Base-by-base conservation (phyloP, 257 asterid species). In the Nicotiana attenuata region DNA sequence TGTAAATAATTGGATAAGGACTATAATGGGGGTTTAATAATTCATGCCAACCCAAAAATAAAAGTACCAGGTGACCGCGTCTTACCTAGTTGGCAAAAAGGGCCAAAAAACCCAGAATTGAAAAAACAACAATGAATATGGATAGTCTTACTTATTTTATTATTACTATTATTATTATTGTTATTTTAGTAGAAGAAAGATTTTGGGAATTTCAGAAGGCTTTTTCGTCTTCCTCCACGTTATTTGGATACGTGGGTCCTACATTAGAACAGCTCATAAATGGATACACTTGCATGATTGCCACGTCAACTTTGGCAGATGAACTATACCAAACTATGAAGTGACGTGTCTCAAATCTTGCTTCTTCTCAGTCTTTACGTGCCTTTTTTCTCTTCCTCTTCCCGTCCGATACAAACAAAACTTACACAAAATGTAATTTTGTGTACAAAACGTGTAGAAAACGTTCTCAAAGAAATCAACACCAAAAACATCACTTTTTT, bases 261-360 rank as follows among this genome's bases (percentile, higher is more conserved):
- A 75, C 7, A 22, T 28, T 22, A n/a, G 10, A 15, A 65, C 64
- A 3, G 60, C 35, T 5, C 31, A 53, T 20, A 17, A 28, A 20
- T 38, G 24, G 2, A n/a, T 61, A 41, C 60, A 71, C 60, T 78
- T 24, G 86, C 84, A 81, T 64, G 86, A 59, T 8, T 73, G 89
- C 90, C 89, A 87, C 89, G 90, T 89, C 88, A 56, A 52, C 6
- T 64, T 61, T 76, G 11, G 61, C 20, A 33, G 83, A 67, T 77
- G 41, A 77, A 22, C 82, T 29, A 81, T 59, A 28, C 29, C 29
- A 28, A 80, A 69, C 16, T 24, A 79, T 16, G 16, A 63, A 79
- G 38, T 81, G 88, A 83, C 76, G 85, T 81, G 67, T 60, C 55
- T 5, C 7, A 28, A 38, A 20, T 69, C 77, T 69, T 20, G n/a